phyloP scores from a whole-genome alignment of 768 basidiomycete species.

The Tricholoma saponaceum region DNA sequence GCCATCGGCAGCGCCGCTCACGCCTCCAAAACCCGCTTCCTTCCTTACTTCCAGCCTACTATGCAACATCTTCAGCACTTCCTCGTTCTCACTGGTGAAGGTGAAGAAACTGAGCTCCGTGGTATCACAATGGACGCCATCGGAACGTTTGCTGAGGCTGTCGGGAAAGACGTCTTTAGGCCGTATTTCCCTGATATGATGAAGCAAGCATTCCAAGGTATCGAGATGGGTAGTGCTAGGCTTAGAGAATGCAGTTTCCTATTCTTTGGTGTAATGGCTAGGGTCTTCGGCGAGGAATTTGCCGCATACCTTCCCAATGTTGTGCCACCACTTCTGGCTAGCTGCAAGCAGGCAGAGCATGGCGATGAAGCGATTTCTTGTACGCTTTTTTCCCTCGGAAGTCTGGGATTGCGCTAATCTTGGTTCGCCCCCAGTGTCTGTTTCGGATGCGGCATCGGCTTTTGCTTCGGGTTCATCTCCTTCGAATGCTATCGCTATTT shows the following conservation, averaged over 20 bases:
- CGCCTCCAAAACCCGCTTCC: conserved; percentile 86
- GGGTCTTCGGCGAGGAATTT: conserved; percentile 94
- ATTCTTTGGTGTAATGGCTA: conserved; percentile 98
- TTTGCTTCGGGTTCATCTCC: conserved; percentile 76
- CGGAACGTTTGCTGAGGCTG: conserved; percentile 96
- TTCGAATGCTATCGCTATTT: conserved; percentile 61
- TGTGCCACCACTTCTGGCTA: conserved; percentile 78
- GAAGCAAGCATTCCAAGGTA: conserved; percentile 89
- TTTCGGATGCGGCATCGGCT: conserved; percentile 50
- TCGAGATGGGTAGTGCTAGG: conserved; percentile 81
- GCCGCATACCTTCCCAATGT: conserved; percentile 82
- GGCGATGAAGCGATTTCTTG: conserved; percentile 51
- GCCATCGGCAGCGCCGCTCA: conserved; percentile 98
- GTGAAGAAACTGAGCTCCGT: conserved; percentile 90
- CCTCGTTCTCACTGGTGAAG: conserved; percentile 79
- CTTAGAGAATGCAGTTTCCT: conserved; percentile 95
- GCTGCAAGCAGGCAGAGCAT: conserved; percentile 80
- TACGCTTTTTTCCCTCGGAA: conserved; percentile 24
- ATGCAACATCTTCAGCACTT: conserved; percentile 88
- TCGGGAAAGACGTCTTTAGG: conserved; percentile 89
- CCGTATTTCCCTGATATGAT: conserved; percentile 97
- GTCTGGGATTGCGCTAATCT: not conserved
- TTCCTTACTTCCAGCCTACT: conserved; percentile 91
- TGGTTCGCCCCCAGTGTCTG: conserved; percentile 35
- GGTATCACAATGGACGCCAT: conserved; percentile 99